These are phyloP conservation scores for Chaetomiaceae sp. DNA, from an alignment of 2,329 filamentous ascomycete genomes.

Conservation along the genomic window DNA sequence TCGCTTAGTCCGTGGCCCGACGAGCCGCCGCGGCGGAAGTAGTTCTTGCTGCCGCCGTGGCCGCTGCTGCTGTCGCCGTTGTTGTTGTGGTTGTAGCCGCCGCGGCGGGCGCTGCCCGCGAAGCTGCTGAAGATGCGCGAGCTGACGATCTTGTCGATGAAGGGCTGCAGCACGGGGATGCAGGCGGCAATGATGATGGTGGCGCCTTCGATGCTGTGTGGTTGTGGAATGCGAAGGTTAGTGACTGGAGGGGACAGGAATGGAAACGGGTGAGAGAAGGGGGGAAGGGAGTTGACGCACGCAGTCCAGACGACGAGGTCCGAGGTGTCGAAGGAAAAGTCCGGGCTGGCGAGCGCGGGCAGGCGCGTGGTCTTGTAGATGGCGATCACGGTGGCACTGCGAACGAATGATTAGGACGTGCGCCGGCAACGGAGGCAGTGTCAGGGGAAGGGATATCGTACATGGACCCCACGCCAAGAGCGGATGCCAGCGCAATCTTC, in stretches of 20 bases:
- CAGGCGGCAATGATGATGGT: constrained; percentile 22
- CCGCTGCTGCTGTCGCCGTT: too few relatives aligned
- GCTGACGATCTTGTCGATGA: constrained; percentile 13
- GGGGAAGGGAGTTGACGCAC: background rate
- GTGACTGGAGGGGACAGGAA: background rate
- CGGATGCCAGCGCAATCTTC: constrained; percentile 34
- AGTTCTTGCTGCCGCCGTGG: background rate
- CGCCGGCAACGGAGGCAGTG: background rate
- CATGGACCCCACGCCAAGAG: constrained; percentile 36
- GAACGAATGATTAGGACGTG: background rate
- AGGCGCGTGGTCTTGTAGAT: constrained; percentile 30
- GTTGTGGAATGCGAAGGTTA: background rate
- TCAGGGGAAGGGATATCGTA: constrained; percentile 17
- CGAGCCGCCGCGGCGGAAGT: background rate
- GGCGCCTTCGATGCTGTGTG: constrained; percentile 21
- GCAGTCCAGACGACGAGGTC: constrained; percentile 41
- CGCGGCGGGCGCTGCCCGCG: background rate
- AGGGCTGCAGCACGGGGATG: constrained; percentile 22
- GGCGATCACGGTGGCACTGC: constrained; percentile 22
- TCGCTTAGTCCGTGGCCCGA: background rate
- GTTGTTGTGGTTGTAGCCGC: background rate
- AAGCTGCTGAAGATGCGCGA: background rate
- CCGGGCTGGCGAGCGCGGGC: constrained; percentile 23
- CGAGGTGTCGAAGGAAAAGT: constrained; percentile 32
- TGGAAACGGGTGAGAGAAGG: background rate